Percentiles rank a stretch among this genome's conserved stretches.
These are phyloP conservation scores for Antrodiella citrinella DNA, from an alignment of 768 basidiomycete species.

Conservation along the genomic window DNA sequence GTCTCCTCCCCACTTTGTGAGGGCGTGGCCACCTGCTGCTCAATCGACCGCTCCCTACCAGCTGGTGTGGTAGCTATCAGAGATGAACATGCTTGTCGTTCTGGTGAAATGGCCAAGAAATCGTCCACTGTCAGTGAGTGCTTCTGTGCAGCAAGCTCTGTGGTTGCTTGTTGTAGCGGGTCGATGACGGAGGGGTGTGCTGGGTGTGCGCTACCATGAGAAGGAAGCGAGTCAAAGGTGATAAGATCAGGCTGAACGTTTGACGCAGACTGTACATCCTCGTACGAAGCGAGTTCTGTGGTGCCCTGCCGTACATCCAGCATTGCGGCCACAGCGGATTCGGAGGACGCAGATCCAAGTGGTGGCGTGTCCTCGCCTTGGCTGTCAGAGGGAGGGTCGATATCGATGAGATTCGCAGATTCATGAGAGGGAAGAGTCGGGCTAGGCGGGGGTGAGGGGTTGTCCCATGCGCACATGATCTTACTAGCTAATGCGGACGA, in stretches of 20 bases:
- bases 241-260: constrained; percentile 1
- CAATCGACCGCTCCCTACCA: no score
- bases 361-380: constrained; percentile 2
- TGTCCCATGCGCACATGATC: constrained; percentile 63
- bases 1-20: no score
- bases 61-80: no score
- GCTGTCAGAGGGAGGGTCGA: constrained; percentile 10
- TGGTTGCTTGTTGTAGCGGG: background rate
- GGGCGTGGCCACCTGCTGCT: no score
- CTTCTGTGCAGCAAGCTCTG: no score
- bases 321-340: background rate
- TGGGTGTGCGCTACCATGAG: background rate
- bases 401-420: constrained; percentile 8
- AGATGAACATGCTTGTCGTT: no score
- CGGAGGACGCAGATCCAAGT: background rate
- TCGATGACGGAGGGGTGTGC: background rate
- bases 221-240: background rate
- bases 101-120: no score
- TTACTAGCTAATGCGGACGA: constrained; percentile 57
- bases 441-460: constrained; percentile 63
- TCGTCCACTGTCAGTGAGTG: no score
- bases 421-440: constrained; percentile 10
- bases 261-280: background rate
- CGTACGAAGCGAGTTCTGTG: background rate
- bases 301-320: background rate